These are phyloP conservation scores for Termitomyces sp. DNA, from an alignment of 768 basidiomycete genomes.

Conservation along the genomic window DNA sequence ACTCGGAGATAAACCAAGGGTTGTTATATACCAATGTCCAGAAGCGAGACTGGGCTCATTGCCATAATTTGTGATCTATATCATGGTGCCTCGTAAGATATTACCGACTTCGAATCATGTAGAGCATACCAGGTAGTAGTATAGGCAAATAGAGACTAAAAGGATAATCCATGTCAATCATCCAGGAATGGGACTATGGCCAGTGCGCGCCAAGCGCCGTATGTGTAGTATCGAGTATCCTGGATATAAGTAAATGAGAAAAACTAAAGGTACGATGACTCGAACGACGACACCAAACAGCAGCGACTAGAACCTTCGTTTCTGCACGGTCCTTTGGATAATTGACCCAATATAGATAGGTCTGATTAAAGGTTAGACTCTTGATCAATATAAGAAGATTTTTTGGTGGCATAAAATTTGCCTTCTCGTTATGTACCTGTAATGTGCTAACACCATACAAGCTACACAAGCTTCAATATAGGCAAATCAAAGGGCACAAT, in stretches of 20 bases:
- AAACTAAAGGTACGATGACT: not conserved
- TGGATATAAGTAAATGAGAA: not conserved
- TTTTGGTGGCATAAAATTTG: not conserved
- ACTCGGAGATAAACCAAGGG: not conserved
- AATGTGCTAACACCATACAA: not conserved
- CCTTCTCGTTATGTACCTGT: not conserved
- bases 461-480: not conserved
- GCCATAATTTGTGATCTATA: slow-evolving; percentile 1
- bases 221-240: slow-evolving; percentile 5
- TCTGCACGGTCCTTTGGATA: not conserved
- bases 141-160: not conserved
- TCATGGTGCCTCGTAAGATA: not conserved
- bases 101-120: not conserved
- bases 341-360: not conserved
- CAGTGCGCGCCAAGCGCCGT: not conserved
- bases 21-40: not conserved
- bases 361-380: not conserved
- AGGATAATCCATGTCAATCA: not conserved
- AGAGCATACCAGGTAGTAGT: not conserved
- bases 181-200: not conserved
- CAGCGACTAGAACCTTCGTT: not conserved
- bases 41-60: not conserved
- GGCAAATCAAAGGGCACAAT: not conserved
- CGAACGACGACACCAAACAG: not conserved
- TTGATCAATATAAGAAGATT: not conserved